These are phyloP conservation scores for Olyra latifolia DNA, from an alignment of 176 grass and related monocot genomes.

Conservation along the genomic window DNA sequence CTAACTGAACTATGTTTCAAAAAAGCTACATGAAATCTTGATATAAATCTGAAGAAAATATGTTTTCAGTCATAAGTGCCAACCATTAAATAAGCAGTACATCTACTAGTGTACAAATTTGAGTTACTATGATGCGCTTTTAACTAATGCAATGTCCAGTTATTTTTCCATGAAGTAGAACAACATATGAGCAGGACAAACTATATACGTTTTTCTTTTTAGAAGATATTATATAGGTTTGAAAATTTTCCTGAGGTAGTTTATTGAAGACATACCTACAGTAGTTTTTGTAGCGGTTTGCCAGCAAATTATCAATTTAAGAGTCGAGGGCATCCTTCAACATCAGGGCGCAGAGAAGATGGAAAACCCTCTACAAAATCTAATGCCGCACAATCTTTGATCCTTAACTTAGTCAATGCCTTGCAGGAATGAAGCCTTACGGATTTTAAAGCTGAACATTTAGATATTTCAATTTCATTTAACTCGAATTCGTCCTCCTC, in stretches of 20 bases:
- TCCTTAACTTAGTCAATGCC: conserved; percentile 7
- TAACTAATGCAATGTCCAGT: background rate
- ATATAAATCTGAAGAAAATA: background rate
- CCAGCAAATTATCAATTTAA: background rate
- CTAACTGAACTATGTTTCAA: background rate
- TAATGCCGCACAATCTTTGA: conserved; percentile 26
- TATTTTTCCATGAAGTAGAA: background rate
- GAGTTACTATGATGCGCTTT: background rate
- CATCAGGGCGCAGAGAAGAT: background rate
- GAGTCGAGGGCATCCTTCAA: conserved; percentile 18
- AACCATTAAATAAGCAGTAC: background rate
- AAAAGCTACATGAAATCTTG: background rate
- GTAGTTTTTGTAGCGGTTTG: background rate
- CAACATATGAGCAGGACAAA: background rate
- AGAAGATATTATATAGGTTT: background rate
- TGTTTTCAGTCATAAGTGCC: background rate
- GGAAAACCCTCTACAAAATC: conserved; percentile 20
- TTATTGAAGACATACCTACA: background rate
- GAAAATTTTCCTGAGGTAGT: background rate
- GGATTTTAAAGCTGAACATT: conserved; percentile 7
- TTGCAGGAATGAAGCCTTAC: conserved; percentile 24
- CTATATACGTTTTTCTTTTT: too few species aligned
- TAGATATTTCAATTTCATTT: conserved; percentile 29
- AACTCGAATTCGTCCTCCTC: conserved; percentile 13
- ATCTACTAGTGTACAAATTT: background rate